These are phyloP conservation scores for Nymphaea colorata DNA, from an alignment of 164 flowering plant species.

Conservation along the genomic window DNA sequence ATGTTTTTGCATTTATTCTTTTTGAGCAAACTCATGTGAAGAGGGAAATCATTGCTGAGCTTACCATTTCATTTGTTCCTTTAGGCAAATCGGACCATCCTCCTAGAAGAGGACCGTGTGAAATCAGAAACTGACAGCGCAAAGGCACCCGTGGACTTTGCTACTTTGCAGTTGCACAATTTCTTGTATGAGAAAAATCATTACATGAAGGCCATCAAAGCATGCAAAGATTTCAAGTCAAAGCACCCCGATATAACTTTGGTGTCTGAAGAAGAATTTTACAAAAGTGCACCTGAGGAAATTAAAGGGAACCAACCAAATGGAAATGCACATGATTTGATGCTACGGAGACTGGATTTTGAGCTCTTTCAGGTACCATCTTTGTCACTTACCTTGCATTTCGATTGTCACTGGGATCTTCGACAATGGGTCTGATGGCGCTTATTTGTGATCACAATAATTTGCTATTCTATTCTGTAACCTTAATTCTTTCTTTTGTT, in stretches of 20 bases:
- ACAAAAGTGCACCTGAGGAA: constrained; percentile 62
- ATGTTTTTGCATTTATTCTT: background rate
- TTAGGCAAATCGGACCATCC: constrained; percentile 71
- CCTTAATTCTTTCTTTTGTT: too few species aligned
- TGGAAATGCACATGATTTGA: constrained; percentile 59
- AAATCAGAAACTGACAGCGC: constrained; percentile 84
- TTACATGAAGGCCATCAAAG: constrained; percentile 86
- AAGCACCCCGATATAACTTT: constrained; percentile 92
- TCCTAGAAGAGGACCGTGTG: constrained; percentile 78
- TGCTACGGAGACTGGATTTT: constrained; percentile 82
- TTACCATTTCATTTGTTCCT: background rate
- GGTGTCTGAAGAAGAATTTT: constrained; percentile 77
- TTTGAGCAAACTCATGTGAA: background rate
- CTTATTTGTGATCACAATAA: too few species aligned
- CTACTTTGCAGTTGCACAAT: constrained; percentile 90
- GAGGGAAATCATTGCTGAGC: too few species aligned
- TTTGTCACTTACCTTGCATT: background rate
- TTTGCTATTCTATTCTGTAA: too few species aligned
- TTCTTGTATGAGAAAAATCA: constrained; percentile 95
- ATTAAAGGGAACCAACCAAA: constrained; percentile 40
- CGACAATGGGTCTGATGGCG: too few species aligned
- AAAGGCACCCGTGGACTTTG: constrained; percentile 90
- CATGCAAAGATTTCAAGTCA: constrained; percentile 91
- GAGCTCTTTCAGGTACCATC: constrained; percentile 75
- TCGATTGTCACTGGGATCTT: too few species aligned